A percentile compares a stretch with the other conserved stretches of the same genome.
These are phyloP conservation scores for Phalaenopsis hybrid DNA, from an alignment of 116 monocot genomes.

Conservation along the genomic window DNA sequence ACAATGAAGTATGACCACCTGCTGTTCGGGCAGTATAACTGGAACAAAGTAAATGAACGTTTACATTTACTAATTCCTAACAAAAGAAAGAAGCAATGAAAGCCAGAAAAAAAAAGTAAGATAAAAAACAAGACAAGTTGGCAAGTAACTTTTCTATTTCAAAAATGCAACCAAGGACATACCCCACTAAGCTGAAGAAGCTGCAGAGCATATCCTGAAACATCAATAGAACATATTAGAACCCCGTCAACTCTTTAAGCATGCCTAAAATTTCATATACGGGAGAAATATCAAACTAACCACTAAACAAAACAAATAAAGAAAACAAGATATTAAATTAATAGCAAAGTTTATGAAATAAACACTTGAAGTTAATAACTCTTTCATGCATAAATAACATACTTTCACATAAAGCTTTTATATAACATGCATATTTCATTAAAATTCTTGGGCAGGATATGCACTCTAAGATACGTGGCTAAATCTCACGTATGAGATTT, in stretches of 20 bases:
- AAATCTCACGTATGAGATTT: background rate
- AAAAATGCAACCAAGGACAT: conserved; percentile 17
- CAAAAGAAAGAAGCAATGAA: background rate
- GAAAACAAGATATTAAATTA: background rate
- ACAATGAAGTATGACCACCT: background rate
- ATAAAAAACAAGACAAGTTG: background rate
- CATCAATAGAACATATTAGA: conserved; percentile 16
- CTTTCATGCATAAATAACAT: background rate
- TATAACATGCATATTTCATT: background rate
- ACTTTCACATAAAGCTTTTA: background rate
- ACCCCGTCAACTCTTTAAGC: background rate
- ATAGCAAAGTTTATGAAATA: too few species aligned
- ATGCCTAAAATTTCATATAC: background rate
- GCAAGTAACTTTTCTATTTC: background rate
- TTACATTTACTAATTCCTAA: background rate
- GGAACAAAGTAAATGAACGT: background rate
- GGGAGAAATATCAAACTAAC: background rate
- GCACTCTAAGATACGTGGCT: background rate
- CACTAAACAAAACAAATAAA: background rate
- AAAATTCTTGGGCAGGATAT: background rate
- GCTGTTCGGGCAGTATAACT: background rate
- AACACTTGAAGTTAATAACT: background rate
- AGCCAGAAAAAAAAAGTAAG: background rate
- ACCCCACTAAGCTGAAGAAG: conserved; percentile 97
- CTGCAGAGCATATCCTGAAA: conserved; percentile 98